Base-by-base conservation (phyloP, 2,329 filamentous ascomycete genomes). In the Cladophialophora exuberans region DNA sequence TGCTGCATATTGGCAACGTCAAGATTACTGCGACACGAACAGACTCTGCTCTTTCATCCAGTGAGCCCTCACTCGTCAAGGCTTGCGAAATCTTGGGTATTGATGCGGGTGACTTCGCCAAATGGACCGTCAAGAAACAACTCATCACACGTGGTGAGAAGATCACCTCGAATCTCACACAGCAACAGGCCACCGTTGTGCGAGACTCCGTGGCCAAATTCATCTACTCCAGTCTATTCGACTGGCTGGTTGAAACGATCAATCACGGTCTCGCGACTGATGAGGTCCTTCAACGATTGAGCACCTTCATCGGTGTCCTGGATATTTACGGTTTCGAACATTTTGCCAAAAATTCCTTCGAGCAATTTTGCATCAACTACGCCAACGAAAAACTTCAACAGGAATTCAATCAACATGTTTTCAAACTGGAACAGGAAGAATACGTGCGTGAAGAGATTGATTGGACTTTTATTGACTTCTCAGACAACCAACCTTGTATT, bases 311-410 rank as follows among this genome's bases (percentile, higher is more conserved):
- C 66, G 94, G 94, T 72, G 94, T 99, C 43, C 83, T 99, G 62
- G 94, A 99, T 89, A 99, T 99, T 65, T 97, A 97, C 73, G 93
- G 93, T 61, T 99, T 99, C 69, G 94, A 99, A 73, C 94, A 97
- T 75, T 99, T 99, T 69, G 93, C 94, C 60, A 97, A 97, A 80
- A 99, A 99, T 77, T 99, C 94, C 0, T 99, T 99, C 67, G 94
- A 99, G 72, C 94, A 99, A 72, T 99, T 99, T 75, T 99, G 94
- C 76, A 99, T 99, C 83, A 99, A 99, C 75, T 99, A 99, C 69
- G 94, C 94, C 74, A 99, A 99, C 73, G 94, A 99, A 75, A 99
- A 99, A 76, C 79, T 99, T 51, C 94, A 99, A 71, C 94, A 99
- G 72, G 93, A 97, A 72, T 99, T 99, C 80, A 99, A 99, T 75